These are phyloP conservation scores for Leptographium lundbergii DNA, from an alignment of 2,329 filamentous ascomycete genomes.

Conservation along the genomic window DNA sequence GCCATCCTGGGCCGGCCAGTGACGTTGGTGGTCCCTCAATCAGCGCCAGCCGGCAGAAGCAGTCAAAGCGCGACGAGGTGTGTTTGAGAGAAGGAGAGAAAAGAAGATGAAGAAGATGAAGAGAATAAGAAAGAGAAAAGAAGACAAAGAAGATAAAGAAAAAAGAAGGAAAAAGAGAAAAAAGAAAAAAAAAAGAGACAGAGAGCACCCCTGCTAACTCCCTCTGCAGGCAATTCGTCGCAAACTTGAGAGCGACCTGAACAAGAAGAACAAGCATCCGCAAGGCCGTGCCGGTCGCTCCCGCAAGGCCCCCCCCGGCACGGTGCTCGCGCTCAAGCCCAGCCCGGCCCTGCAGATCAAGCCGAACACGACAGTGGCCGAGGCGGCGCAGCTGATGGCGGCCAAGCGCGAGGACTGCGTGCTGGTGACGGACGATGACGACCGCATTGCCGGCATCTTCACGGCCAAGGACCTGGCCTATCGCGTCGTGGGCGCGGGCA, in stretches of 20 bases:
- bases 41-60: constrained; percentile 90
- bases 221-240: constrained; percentile 71
- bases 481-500: constrained; percentile 80
- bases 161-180: too few relatives aligned
- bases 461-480: constrained; percentile 98
- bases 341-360: constrained; percentile 97
- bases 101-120: too few relatives aligned
- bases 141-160: too few relatives aligned
- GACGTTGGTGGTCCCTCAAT: constrained; percentile 51
- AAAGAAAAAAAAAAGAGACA: too few relatives aligned
- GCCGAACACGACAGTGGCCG: constrained; percentile 81
- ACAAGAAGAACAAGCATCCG: constrained; percentile 83
- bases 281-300: constrained; percentile 67
- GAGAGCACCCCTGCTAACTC: not conserved
- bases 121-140: too few relatives aligned
- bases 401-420: constrained; percentile 98
- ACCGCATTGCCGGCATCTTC: constrained; percentile 96
- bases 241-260: constrained; percentile 95
- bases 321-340: constrained; percentile 87
- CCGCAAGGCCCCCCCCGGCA: constrained; percentile 89
- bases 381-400: constrained; percentile 96
- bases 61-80: constrained; percentile 97
- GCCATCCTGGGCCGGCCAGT: constrained; percentile 31
- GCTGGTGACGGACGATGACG: constrained; percentile 92
- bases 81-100: constrained; percentile 17